Base-by-base conservation (phyloP, 129 eudicot genomes). In the Escallonia rubra region DNA sequence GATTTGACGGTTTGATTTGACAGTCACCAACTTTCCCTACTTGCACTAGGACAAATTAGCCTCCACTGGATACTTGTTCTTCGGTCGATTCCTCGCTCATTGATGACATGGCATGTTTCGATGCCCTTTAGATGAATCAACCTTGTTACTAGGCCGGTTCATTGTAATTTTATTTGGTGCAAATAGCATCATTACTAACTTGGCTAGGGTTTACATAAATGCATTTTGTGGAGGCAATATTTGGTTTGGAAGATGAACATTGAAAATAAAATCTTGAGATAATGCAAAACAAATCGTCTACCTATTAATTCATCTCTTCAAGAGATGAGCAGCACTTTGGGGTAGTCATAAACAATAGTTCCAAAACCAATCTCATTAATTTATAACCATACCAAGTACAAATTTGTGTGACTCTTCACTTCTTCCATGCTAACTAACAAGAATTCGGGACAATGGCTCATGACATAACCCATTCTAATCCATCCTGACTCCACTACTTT, bases 251-350 rank as follows among this genome's bases (percentile, higher is more conserved):
- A 23, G 34, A 23, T 23, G 34, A 1, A 23, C 34, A 23, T 23
- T 23, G 34, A 23, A 6, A 46, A 46, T 9, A 46, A 46, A 46
- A 54, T 54, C 54, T 42, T 53, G 69, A 52, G 59, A 63, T 39
- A 8, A 12, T 39, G 48, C 63, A 39, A 14, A 63, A 16, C 12
- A 45, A 53, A 49, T 23, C 10, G 73, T 11, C 63, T 80, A 88
- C 98, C 96, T 92, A 86, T 76, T 81, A 78, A 59, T 80, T 86
- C 96, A 88, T 92, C 73, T 92, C 96, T 46, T 88, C 91, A 52
- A 92, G 71, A 8, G 96, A 75, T 69, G 79, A 80, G 69, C 75
- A 86, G 14, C 34, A 86, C 87, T 70, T 83, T 88, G 42, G 97
- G 96, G 69, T 66, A 91, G 69, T 91, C 97, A 53, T 79, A 91